Conservation (phyloP, 208 protist genomes). For the Acanthamoeba lugdunensis region DNA sequence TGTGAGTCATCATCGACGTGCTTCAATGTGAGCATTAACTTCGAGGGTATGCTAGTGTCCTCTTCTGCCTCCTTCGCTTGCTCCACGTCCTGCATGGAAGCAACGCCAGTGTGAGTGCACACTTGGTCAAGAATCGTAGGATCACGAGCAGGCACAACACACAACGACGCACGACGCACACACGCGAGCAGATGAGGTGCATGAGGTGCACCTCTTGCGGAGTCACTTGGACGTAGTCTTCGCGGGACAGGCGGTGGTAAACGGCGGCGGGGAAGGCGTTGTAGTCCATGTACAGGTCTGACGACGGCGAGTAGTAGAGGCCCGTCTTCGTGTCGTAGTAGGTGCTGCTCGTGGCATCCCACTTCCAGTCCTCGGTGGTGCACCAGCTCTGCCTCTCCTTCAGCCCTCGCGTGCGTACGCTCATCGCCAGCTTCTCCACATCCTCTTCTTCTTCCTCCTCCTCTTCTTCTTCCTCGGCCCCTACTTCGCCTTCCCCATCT, state of each 20-base stretch:
- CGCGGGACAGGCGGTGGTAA: constrained; percentile 27
- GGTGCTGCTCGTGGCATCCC: constrained; percentile 31
- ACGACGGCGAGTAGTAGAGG: constrained; percentile 49
- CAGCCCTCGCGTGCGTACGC: background rate
- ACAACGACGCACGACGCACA: too few species aligned
- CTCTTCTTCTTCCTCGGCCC: background rate
- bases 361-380: background rate
- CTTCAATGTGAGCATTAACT: background rate
- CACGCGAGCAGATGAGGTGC: background rate
- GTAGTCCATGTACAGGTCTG: constrained; percentile 57
- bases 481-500: background rate
- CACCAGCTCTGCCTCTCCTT: background rate
- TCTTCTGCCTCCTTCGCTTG: background rate
- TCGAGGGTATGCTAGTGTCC: background rate
- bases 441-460: background rate
- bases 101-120: background rate
- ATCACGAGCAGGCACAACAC: too few species aligned
- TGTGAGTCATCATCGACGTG: background rate
- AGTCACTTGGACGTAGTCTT: constrained; percentile 40
- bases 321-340: constrained; percentile 46
- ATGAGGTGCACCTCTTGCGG: background rate
- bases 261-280: constrained; percentile 25
- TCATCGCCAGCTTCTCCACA: background rate
- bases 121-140: background rate
- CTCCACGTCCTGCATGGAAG: background rate